Evolutionary conservation across 176 grass and related monocot species (phyloP).

Genomic region (Ensete ventricosum): DNA sequence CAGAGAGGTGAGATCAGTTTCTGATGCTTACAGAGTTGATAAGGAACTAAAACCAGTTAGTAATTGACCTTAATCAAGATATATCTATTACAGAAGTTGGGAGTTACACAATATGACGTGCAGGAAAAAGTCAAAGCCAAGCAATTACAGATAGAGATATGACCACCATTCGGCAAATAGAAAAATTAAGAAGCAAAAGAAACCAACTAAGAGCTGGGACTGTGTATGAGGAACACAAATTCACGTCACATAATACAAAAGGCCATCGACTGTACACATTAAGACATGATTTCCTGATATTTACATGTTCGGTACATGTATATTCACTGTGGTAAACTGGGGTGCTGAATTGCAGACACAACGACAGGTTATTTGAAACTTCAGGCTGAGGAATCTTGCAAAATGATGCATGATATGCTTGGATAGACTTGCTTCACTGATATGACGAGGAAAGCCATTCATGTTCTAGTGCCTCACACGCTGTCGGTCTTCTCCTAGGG

Average conservation of each 20-base stretch:
- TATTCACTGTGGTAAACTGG: not conserved
- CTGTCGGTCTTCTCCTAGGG: conserved; percentile 9
- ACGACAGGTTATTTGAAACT: not conserved
- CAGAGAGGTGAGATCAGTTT: not conserved
- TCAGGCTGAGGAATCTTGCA: not conserved
- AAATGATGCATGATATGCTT: not conserved
- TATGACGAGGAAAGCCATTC: conserved; percentile 6
- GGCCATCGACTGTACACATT: not conserved
- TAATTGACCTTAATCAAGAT: too few species aligned
- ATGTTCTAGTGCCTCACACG: conserved; percentile 12
- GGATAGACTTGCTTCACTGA: not conserved
- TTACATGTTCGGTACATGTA: not conserved
- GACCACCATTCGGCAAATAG: too few species aligned
- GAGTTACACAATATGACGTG: too few species aligned
- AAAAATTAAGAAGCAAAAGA: not conserved
- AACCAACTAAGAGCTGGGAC: not conserved
- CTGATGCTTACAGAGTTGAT: not conserved
- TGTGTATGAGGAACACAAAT: not conserved
- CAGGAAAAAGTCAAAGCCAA: too few species aligned
- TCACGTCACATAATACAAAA: not conserved
- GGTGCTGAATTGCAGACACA: not conserved
- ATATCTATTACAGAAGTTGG: too few species aligned
- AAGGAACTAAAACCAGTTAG: not conserved
- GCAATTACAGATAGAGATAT: too few species aligned
- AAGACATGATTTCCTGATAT: not conserved